These are phyloP conservation scores for Hypholoma fasciculare DNA, from an alignment of 768 basidiomycete species.

Conservation along the genomic window DNA sequence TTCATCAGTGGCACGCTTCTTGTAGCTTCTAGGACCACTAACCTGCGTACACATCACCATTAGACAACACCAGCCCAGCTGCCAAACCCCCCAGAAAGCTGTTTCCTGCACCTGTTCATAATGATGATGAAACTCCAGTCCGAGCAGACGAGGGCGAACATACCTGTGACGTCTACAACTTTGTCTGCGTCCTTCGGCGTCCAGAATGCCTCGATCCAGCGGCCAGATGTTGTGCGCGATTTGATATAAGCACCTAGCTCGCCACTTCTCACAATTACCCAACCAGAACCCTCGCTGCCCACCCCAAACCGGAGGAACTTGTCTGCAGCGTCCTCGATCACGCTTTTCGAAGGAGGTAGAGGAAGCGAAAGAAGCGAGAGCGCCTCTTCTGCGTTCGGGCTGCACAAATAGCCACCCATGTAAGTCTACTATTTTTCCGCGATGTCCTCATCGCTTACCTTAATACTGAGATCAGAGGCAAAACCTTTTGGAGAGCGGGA, in stretches of 20 bases:
- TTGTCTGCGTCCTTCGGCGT: conserved; percentile 39
- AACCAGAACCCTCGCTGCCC: conserved; percentile 47
- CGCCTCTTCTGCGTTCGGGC: conserved; percentile 89
- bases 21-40: conserved; percentile 10
- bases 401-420: conserved; percentile 23
- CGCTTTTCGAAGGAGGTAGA: conserved; percentile 44
- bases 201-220: conserved; percentile 83
- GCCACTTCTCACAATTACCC: conserved; percentile 77
- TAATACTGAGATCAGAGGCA: conserved; percentile 64
- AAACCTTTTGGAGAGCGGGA: conserved; percentile 57
- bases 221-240: conserved; percentile 32
- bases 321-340: conserved; percentile 68
- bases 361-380: conserved; percentile 60
- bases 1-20: conserved; percentile 4
- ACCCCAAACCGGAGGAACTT: conserved; percentile 63
- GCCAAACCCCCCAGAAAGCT: conserved; percentile 83
- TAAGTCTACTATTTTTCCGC: background rate
- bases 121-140: conserved; percentile 7
- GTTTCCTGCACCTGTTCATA: conserved; percentile 80
- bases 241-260: conserved; percentile 69
- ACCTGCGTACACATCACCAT: conserved; percentile 72
- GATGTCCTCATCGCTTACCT: conserved; percentile 44
- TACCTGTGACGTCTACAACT: conserved; percentile 84
- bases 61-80: conserved; percentile 61
- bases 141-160: conserved; percentile 11